Evolutionary conservation across 495 filamentous ascomycete genomes (phyloP), one percentile per base, ranked within the genome.

Genomic region (Lasiosphaeris hirsuta): DNA sequence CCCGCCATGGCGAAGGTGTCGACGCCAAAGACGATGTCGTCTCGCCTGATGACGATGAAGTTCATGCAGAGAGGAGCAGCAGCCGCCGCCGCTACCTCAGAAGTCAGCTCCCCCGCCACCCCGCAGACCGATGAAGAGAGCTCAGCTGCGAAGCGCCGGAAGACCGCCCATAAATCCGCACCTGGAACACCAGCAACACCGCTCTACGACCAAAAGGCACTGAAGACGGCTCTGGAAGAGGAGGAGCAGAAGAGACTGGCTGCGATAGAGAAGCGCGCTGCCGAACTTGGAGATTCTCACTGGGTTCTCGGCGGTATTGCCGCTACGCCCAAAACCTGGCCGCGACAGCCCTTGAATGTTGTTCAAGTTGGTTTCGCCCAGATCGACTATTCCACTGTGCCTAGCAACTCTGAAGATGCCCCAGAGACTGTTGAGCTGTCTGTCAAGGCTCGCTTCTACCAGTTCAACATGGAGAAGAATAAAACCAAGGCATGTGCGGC

Each of bases 11-110:
- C 69, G 42, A 68, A 75, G 34, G 68, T 58, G 59, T 66, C 67
- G 33, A 66, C 75, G 61, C 62, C 75, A 30, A 95, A 95, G 75
- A 76, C 77, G 9, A 94, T 96, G 88, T 96, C 92, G 58, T 92
- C 90, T 2, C 84, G 92, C 52, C 83, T 97, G 15, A 75, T 95
- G 64, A 96, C 89, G 19, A 97, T 97, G 92, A 96, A 96, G 84
- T 98, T 98, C 72, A 98, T 98, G 94, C 94, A 96, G 81, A 84
- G 94, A 61, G 88, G 89, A 49, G 89, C 88, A 19, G 85, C 66
- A 4, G 54, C 55, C 4, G 53, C 59, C 13, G 62, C 65, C 7
- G 54, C n/a, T n/a, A n/a, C 86, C 35, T 78, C 81, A 7, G 62
- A 78, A 64, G 61, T 65, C 66, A 59, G 76, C 61, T 57, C 77